phyloP scores from a whole-genome alignment of 1,139 yeast species.

The Geotrichum candidum region DNA sequence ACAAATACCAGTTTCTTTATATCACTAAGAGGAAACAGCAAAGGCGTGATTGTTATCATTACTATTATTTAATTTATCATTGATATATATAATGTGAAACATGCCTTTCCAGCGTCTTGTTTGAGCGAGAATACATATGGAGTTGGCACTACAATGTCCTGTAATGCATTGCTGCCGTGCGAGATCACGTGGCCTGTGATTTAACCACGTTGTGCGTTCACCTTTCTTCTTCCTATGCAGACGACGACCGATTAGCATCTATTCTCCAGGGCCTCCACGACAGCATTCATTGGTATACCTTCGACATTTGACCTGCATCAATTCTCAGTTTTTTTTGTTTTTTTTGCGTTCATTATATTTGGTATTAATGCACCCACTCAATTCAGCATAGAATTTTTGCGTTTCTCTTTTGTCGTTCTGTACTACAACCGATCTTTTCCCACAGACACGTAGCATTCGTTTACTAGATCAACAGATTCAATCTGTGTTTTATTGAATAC shows the following conservation, averaged over 20 bases:
- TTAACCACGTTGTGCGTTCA: neutral
- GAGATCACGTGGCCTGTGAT: neutral
- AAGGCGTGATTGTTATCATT: too few species aligned
- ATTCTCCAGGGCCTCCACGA: neutral
- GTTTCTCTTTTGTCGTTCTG: neutral
- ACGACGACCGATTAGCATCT: neutral
- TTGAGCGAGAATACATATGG: neutral
- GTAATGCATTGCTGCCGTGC: neutral
- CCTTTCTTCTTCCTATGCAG: neutral
- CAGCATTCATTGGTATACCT: neutral
- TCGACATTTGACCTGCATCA: neutral
- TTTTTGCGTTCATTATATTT: too few species aligned
- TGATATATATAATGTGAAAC: neutral
- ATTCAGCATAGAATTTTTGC: neutral
- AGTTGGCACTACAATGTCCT: neutral
- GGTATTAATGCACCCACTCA: neutral
- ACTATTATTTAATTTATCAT: too few species aligned
- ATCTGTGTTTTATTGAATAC: neutral
- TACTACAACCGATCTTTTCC: neutral
- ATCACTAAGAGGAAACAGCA: too few species aligned
- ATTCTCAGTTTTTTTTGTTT: neutral
- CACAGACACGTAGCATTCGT: neutral
- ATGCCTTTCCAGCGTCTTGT: neutral
- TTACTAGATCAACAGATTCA: neutral
- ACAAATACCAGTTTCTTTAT: too few species aligned